Percentiles rank a stretch among this genome's conserved stretches.
phyloP scores from a whole-genome alignment of 2,329 filamentous ascomycete genomes.

The Pseudomassariella vexata region DNA sequence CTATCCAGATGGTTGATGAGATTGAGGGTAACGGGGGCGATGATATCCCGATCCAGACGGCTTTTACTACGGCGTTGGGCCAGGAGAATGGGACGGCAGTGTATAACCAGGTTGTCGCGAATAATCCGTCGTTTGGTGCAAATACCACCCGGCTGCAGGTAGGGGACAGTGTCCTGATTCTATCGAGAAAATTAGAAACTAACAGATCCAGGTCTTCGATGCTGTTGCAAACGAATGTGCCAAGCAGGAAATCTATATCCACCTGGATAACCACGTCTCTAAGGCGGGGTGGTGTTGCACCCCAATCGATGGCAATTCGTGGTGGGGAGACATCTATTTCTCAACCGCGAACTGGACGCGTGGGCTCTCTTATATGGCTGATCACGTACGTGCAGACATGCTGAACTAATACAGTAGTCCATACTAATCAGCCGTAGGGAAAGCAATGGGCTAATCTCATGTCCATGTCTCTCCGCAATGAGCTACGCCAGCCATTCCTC shows the following conservation, averaged over 20 bases:
- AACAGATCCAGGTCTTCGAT: constrained; percentile 42
- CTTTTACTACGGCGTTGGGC: constrained; percentile 41
- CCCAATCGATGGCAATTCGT: constrained; percentile 48
- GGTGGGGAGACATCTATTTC: constrained; percentile 58
- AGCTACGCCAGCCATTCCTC: constrained; percentile 37
- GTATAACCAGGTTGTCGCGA: constrained; percentile 43
- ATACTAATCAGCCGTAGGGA: constrained; percentile 19
- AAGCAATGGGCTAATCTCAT: constrained; percentile 41
- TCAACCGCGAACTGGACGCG: constrained; percentile 53
- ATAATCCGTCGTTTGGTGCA: constrained; percentile 51
- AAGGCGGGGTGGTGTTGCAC: constrained; percentile 53
- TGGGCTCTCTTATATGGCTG: constrained; percentile 54
- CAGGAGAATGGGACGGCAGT: constrained; percentile 45
- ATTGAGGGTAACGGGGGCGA: constrained; percentile 42
- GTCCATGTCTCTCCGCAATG: constrained; percentile 47
- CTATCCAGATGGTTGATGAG: constrained; percentile 59
- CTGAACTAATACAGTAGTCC: neutral
- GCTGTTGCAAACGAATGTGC: constrained; percentile 53
- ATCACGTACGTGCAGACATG: constrained; percentile 28
- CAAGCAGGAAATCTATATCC: constrained; percentile 50
- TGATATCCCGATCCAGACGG: constrained; percentile 39
- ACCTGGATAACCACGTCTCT: constrained; percentile 57
- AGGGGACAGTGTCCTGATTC: constrained; percentile 4
- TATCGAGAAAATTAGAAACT: neutral
- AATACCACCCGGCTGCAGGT: constrained; percentile 46